Evolutionary conservation across 345 rosid genomes (phyloP), one percentile per base, ranked within the genome.

Genomic region (Hypericum androsaemum): DNA sequence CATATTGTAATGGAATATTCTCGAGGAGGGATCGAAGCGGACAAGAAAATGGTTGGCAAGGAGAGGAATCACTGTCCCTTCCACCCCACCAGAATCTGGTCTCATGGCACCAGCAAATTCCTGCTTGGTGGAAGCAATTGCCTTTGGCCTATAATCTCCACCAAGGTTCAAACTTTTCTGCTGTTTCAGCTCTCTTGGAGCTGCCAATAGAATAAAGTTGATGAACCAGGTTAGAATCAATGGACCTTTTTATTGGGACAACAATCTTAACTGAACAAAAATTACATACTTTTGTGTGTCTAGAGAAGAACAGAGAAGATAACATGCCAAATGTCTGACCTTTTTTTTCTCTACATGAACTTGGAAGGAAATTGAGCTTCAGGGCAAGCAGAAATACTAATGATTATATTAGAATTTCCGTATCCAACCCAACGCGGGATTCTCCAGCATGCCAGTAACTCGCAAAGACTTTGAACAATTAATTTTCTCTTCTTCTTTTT

Each of bases 21-120:
- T 64, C 50, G 67, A 89, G 7, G 72, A 72, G 45, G 89, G 64
- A 64, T 90, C 77, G 54, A 90, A 79, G 49, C 73, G 74, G 54
- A 90, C 98, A 32, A 80, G 86, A 60, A 84, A 87, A 83, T 90
- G 96, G 68, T 90, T 90, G 51, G 98, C 98, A 5, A 90, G 79
- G 7, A 90, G 92, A 54, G 81, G 74, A 40, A 90, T 77, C 35
- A 77, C 79, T 10, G 66, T 58, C 53, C 98, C 98, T 53, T 87
- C 84, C 32, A 76, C 77, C 43, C 98, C 98, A 39, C 98, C 96
- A 36, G 68, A 64, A 68, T 87, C 98, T 2, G 96, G 96, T 71
- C 95, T 82, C 67, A 67, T 74, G 51, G 89, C 81, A 67, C 64
- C 76, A 54, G 76, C 77, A 9, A 82, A 73, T 48, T 71, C 62